Base-by-base conservation (phyloP, 148 eudicot genomes). In the Fagopyrum tataricum region DNA sequence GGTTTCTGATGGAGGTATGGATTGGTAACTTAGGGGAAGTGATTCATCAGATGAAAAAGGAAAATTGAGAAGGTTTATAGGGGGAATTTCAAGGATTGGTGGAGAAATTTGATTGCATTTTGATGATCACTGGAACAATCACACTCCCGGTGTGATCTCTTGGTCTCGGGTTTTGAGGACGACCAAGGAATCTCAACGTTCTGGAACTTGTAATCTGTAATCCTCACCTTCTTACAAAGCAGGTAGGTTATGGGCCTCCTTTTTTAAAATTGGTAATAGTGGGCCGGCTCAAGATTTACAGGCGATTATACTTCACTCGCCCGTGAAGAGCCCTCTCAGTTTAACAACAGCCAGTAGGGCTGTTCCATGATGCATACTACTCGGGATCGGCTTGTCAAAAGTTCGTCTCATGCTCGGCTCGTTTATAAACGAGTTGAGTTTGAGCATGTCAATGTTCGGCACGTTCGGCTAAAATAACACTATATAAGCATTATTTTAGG, bases 171-270 rank as follows among this genome's bases (percentile, higher is more conserved):
- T 64, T 64, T 39, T 18, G 43, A 37, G 8, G 69, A 64, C 69
- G 43, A 64, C 18, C 18, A 64, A 64, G 69, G 69, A 31, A 37
- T 23, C 66, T 59, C 6, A 59, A 59, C 66, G 26, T 59, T 59
- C 66, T 59, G 9, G 66, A 59, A 13, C 39, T 59, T 59, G 11
- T 7, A 21, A 55, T 55, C 37, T 31, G 37, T 31, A 2, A 20
- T 7, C 61, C 15, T 39, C 66, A 10, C 39, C 14, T 39, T 59
- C 66, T 59, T 23, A 11, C 5, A 15, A 59, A 24, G 31, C 66
- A 58, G 37, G 39, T 23, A 17, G 5, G 9, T 1, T 15, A 14
- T 51, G 56, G 56, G 18, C 56, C 56, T n/a, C n/a, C n/a, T 51
- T 51, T 14, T 51, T 51, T 13, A 0, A 3, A 0, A 18, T 18